Evolutionary conservation across 441 rosid genomes (phyloP).

Genomic region (Melastoma candidum): DNA sequence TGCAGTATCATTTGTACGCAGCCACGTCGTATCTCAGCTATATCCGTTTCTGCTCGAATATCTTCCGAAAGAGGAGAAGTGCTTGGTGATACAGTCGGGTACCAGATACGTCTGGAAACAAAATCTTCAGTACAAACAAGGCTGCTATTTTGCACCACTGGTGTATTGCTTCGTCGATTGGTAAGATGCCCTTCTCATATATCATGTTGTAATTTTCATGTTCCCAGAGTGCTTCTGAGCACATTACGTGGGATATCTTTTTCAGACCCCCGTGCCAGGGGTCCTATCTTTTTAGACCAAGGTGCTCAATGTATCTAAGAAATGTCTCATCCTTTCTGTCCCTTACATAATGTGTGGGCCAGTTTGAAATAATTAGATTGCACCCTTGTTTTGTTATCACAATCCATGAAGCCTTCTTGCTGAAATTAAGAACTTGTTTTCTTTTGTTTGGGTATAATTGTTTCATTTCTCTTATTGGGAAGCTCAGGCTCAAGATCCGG

Average conservation of each 20-base stretch:
- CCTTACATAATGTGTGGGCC: too few relatives aligned
- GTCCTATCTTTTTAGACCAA: too few relatives aligned
- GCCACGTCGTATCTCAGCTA: constrained; percentile 92
- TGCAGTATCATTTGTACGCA: constrained; percentile 92
- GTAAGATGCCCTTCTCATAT: constrained; percentile 23
- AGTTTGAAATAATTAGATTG: too few relatives aligned
- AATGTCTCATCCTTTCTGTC: too few relatives aligned
- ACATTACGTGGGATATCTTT: too few relatives aligned
- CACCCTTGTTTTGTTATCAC: too few relatives aligned
- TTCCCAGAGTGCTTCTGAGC: neutral
- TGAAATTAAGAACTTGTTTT: neutral
- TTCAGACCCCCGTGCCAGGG: too few relatives aligned
- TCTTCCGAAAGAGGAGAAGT: constrained; percentile 88
- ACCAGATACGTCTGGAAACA: constrained; percentile 87
- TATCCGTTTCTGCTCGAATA: constrained; percentile 86
- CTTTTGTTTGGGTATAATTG: constrained; percentile 10
- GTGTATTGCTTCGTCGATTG: constrained; percentile 76
- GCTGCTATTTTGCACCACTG: constrained; percentile 90
- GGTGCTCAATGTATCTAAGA: too few relatives aligned
- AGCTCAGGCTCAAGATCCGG: constrained; percentile 77
- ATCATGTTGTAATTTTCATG: constrained; percentile 9
- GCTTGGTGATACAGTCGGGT: constrained; percentile 85
- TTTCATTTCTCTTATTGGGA: constrained; percentile 5
- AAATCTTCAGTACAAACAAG: constrained; percentile 69
- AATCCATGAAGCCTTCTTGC: neutral